These are phyloP conservation scores for Sporothrix dimorphospora DNA, from an alignment of 2,329 filamentous ascomycete species.

Conservation along the genomic window DNA sequence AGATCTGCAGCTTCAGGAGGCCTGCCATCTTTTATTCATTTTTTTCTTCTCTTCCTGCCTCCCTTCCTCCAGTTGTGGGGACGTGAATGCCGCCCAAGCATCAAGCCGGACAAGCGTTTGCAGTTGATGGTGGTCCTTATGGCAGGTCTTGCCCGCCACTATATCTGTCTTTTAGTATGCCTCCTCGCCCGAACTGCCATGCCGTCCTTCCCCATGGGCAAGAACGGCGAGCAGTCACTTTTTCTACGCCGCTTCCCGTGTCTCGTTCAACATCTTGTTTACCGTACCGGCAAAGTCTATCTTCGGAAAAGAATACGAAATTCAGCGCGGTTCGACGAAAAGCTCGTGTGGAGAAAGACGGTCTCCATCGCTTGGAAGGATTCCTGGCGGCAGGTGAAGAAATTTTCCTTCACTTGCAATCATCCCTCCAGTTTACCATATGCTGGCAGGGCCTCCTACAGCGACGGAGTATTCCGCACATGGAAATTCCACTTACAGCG, in stretches of 20 bases:
- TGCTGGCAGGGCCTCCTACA: not conserved
- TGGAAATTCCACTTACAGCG: not conserved
- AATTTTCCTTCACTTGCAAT: not conserved
- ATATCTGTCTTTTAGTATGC: too few species aligned
- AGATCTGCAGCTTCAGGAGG: conserved; percentile 23
- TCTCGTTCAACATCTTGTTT: not conserved
- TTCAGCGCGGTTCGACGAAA: not conserved
- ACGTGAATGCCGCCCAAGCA: not conserved
- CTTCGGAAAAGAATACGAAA: not conserved
- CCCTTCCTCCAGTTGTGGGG: not conserved
- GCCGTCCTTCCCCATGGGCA: conserved; percentile 23
- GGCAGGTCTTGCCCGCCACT: not conserved
- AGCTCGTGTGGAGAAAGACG: not conserved
- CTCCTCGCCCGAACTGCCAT: conserved; percentile 14
- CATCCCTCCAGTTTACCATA: not conserved
- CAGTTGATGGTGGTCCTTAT: not conserved
- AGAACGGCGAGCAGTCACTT: conserved; percentile 18
- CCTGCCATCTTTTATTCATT: not conserved
- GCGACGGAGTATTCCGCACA: not conserved
- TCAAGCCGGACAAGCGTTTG: not conserved
- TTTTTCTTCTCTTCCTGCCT: not conserved
- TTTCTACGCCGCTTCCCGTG: not conserved
- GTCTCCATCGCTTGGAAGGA: not conserved
- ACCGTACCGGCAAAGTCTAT: not conserved
- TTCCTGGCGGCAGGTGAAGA: not conserved